phyloP scores from a whole-genome alignment of 495 filamentous ascomycete species.

The Glutinoglossum americanum region DNA sequence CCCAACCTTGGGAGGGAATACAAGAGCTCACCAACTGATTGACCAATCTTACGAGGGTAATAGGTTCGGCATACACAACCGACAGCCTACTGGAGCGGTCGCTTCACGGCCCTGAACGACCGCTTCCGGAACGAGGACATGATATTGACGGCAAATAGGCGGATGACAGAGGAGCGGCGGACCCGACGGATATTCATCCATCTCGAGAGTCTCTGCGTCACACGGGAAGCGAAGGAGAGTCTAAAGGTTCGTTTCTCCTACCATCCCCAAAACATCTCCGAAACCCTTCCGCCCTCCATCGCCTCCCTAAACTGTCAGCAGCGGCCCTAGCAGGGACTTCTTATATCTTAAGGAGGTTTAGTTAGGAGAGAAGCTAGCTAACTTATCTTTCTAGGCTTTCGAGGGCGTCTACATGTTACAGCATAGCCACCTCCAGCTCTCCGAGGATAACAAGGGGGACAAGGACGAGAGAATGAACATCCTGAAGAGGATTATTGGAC shows the following conservation, averaged over 20 bases:
- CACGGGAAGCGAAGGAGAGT: slow-evolving; percentile 1
- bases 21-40: background rate
- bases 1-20: background rate
- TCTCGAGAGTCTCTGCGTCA: slow-evolving; percentile 1
- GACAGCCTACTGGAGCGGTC: slow-evolving; percentile 4
- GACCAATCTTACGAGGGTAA: background rate
- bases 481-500: background rate
- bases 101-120: slow-evolving; percentile 1
- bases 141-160: background rate
- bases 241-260: background rate
- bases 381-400: background rate
- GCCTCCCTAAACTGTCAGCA: background rate
- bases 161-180: background rate
- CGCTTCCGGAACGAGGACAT: slow-evolving; percentile 2
- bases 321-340: background rate
- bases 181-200: slow-evolving; percentile 2
- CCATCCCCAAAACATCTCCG: too few relatives aligned
- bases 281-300: background rate
- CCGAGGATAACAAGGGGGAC: background rate
- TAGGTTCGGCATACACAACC: slow-evolving; percentile 1
- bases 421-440: background rate
- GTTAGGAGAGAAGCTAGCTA: background rate
- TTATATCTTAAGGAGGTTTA: background rate
- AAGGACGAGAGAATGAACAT: background rate
- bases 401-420: background rate